Evolutionary conservation across 345 rosid genomes (phyloP), one percentile per base, ranked within the genome.

Genomic region (Salix koriyanagi): DNA sequence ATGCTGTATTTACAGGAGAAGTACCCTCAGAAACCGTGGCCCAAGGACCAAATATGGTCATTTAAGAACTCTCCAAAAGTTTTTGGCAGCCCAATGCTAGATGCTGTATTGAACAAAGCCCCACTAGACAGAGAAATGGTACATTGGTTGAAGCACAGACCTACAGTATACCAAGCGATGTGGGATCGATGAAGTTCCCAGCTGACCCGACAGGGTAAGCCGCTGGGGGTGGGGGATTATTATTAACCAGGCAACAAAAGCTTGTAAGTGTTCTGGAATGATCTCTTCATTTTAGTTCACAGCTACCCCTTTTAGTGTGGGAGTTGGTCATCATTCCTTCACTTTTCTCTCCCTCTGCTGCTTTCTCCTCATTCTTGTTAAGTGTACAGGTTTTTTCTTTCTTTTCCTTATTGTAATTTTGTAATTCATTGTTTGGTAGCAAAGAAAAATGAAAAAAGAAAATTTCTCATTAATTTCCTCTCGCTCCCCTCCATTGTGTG

Each of bases 41-140:
- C 98, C 7, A 91, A 88, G 87, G 97, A 96, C 76, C 90, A 88
- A 74, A 93, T 93, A 82, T 96, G 99, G 99, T 85, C 90, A 26
- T 96, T 94, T 80, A 92, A 89, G 83, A 80, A 76, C 61, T 30
- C 72, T 19, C 90, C 89, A 0, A 82, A 86, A 76, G 84, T 93
- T 41, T 80, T 88, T 37, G 99, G 98, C 65, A 94, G 98, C 86
- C 99, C 99, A 14, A 96, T 93, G 99, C 86, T 96, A 2, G 98
- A 96, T 70, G 85, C 94, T 0, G 89, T 88, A n/a, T 66, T 94
- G 62, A 85, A 79, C 60, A 85, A 83, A 71, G 48, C 88, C 36
- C 56, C 86, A 19, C 67, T 94, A 69, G 97, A 96, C 80, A 87
- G 88, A 86, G 99, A 96, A 65, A 83, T 96, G 88, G 74, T 94